A percentile compares a stretch with the other conserved stretches of the same genome.
These are phyloP conservation scores for Lactarius evosmus DNA, from an alignment of 768 basidiomycete species.

Conservation along the genomic window DNA sequence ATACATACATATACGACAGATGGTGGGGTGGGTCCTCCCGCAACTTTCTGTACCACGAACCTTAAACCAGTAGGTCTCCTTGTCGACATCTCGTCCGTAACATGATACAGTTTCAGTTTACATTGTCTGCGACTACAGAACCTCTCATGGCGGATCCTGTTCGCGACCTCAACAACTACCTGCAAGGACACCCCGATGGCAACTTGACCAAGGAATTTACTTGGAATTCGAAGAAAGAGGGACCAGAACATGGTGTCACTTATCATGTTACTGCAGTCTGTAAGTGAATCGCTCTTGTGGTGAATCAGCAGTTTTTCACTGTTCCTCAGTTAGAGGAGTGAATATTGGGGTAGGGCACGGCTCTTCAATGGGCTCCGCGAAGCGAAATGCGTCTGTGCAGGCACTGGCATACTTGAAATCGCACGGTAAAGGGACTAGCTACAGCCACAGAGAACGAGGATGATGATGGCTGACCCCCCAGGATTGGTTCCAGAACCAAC, in stretches of 20 bases:
- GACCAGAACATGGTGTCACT: background rate
- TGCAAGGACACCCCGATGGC: conserved; percentile 11
- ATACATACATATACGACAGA: background rate
- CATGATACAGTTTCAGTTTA: background rate
- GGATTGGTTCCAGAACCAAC: background rate
- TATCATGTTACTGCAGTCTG: conserved; percentile 20
- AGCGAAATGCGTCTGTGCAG: conserved; percentile 18
- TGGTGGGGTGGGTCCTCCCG: background rate
- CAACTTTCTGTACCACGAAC: background rate
- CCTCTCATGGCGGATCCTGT: conserved; percentile 21
- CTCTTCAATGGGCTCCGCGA: conserved; percentile 16
- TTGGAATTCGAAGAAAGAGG: conserved; percentile 11
- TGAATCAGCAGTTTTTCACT: background rate
- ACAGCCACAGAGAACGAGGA: background rate
- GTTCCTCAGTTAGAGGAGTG: conserved; percentile 17
- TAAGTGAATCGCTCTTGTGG: conserved; percentile 2
- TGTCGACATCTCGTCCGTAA: background rate
- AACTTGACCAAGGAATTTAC: conserved; percentile 12
- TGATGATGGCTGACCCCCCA: background rate
- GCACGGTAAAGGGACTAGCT: conserved; percentile 12
- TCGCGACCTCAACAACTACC: conserved; percentile 26
- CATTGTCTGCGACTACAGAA: background rate
- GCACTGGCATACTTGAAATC: conserved; percentile 16
- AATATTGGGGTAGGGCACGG: conserved; percentile 18
- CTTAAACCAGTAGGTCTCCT: background rate